A percentile compares a stretch with the other conserved stretches of the same genome.
Evolutionary conservation across 305 asterid species (phyloP).

Genomic region (Fraxinus baroniana): DNA sequence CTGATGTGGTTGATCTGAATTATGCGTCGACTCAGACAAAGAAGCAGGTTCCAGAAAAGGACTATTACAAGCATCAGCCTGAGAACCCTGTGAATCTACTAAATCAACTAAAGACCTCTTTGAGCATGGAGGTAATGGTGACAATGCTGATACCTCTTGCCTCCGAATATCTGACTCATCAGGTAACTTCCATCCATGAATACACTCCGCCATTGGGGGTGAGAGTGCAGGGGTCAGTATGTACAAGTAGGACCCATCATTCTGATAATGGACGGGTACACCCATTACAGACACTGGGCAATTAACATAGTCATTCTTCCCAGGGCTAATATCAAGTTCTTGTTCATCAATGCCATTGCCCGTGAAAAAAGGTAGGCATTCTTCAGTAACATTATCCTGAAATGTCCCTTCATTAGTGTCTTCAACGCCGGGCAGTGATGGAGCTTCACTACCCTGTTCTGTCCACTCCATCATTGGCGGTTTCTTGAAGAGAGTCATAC

Average conservation of each 20-base stretch:
- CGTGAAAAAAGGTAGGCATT: constrained; percentile 55
- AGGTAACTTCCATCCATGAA: constrained; percentile 59
- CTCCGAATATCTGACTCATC: constrained; percentile 30
- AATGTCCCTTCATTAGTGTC: constrained; percentile 23
- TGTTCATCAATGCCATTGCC: constrained; percentile 39
- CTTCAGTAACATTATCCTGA: constrained; percentile 37
- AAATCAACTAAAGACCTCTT: constrained; percentile 34
- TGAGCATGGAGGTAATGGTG: constrained; percentile 36
- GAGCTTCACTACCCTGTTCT: constrained; percentile 26
- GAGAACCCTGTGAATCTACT: constrained; percentile 52
- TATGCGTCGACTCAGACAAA: constrained; percentile 27
- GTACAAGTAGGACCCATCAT: constrained; percentile 80
- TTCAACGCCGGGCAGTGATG: constrained; percentile 23
- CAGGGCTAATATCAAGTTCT: constrained; percentile 29
- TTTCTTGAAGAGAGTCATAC: constrained; percentile 54
- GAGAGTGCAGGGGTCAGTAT: constrained; percentile 72
- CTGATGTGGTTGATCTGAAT: constrained; percentile 25
- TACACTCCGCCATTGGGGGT: constrained; percentile 70
- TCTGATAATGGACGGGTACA: constrained; percentile 68
- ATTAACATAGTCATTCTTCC: constrained; percentile 27
- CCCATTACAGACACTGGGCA: constrained; percentile 50
- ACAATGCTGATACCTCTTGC: constrained; percentile 26
- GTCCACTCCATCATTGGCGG: constrained; percentile 62
- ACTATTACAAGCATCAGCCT: constrained; percentile 36
- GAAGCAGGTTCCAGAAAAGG: constrained; percentile 38